Conservation (phyloP, 257 asterid genomes). For the Petunia axillaris region DNA sequence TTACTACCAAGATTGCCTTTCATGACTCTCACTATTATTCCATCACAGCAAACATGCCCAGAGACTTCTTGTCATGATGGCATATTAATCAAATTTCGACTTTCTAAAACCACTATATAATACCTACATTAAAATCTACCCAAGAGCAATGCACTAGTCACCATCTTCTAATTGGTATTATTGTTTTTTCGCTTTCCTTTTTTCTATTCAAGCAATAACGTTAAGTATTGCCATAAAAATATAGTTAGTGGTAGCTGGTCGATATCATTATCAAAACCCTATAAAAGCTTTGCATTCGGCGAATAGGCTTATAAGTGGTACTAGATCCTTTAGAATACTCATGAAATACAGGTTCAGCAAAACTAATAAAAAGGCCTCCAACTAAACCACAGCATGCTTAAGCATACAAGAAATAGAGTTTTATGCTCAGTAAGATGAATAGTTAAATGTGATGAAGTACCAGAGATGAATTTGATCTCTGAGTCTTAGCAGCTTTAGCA, state of each 20-base stretch:
- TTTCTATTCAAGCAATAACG: background rate
- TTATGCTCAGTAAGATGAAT: constrained; percentile 10
- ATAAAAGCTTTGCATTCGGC: background rate
- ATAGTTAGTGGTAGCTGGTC: background rate
- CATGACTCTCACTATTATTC: background rate
- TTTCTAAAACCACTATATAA: background rate
- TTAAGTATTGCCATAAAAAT: background rate
- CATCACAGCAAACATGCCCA: constrained; percentile 8
- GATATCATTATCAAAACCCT: constrained; percentile 2
- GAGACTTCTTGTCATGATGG: background rate
- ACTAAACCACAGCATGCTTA: background rate
- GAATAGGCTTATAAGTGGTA: background rate
- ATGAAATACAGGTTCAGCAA: constrained; percentile 1
- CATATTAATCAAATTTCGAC: background rate
- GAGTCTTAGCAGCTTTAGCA: constrained; percentile 88
- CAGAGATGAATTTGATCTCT: constrained; percentile 87
- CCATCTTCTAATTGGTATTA: constrained; percentile 13
- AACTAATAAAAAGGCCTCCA: background rate
- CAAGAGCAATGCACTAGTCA: background rate
- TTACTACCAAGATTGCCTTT: background rate
- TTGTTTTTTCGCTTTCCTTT: background rate
- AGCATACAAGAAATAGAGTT: background rate
- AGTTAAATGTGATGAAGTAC: constrained; percentile 38
- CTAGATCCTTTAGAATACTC: background rate
- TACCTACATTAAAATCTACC: background rate